Evolutionary conservation across 2,329 filamentous ascomycete species (phyloP).

Genomic region (Karstenula rhodostoma): DNA sequence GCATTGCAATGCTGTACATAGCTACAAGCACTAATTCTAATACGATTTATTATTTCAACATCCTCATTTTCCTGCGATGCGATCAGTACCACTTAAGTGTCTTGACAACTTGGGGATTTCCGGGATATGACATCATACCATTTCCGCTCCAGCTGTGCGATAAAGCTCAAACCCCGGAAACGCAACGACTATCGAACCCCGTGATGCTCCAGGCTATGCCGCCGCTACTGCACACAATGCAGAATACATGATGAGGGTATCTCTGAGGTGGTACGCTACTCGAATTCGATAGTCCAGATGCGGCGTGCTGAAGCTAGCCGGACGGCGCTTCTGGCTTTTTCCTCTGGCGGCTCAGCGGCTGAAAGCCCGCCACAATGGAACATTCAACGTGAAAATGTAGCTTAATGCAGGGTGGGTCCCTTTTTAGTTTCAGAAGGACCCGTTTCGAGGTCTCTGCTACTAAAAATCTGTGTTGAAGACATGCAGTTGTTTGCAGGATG

Average conservation of each 20-base stretch:
- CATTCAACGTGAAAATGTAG: neutral
- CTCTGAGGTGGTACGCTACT: neutral
- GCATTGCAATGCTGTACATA: slow-evolving; percentile 4
- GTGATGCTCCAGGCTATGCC: neutral
- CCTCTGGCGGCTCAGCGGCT: neutral
- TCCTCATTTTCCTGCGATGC: neutral
- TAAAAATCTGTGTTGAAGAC: neutral
- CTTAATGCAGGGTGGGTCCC: neutral
- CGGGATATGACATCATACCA: too few species aligned
- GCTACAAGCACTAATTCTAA: slow-evolving; percentile 7
- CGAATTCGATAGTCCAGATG: slow-evolving; percentile 5
- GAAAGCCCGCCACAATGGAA: neutral
- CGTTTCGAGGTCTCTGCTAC: neutral
- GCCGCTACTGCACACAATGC: neutral
- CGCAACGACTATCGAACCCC: neutral
- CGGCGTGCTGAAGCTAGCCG: neutral
- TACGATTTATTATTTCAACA: neutral
- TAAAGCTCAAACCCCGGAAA: neutral
- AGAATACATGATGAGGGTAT: neutral
- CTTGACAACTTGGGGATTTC: too few species aligned
- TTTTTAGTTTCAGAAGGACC: too few species aligned
- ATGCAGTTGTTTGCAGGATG: neutral
- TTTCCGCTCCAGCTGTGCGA: neutral
- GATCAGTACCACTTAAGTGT: neutral
- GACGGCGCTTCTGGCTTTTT: neutral